Evolutionary conservation across 139 green algal genomes (phyloP).

Genomic region (Ettlia oleoabundans): DNA sequence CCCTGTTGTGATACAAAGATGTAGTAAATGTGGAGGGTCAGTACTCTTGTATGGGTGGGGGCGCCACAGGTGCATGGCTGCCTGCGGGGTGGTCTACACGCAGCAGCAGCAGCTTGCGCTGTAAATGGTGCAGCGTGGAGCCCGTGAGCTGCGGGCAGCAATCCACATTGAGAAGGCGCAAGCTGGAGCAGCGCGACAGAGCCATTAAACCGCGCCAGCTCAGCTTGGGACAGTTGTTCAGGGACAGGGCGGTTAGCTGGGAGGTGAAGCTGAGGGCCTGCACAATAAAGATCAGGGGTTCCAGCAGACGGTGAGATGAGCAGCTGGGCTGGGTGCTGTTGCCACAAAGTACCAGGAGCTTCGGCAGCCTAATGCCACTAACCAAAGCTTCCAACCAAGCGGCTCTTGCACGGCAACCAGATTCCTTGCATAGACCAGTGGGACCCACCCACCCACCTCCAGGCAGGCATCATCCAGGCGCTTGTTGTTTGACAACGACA

Average conservation of each 20-base stretch:
- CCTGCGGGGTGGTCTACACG: background rate
- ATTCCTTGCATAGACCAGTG: too few species aligned
- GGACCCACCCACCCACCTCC: too few species aligned
- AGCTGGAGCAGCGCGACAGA: background rate
- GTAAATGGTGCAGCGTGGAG: conserved; percentile 1
- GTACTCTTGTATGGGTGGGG: background rate
- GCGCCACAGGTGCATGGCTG: background rate
- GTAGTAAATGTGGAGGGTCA: background rate
- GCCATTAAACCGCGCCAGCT: conserved; percentile 10
- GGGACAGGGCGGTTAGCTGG: conserved; percentile 9
- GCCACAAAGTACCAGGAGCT: too few species aligned
- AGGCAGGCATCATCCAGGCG: conserved; percentile 30
- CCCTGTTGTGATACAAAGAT: too few species aligned
- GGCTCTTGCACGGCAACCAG: too few species aligned
- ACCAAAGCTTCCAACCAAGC: too few species aligned
- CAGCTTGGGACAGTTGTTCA: conserved; percentile 18
- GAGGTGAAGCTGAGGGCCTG: conserved; percentile 6
- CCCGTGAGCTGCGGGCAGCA: conserved; percentile 3
- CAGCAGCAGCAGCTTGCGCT: conserved; percentile 22
- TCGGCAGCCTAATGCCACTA: too few species aligned
- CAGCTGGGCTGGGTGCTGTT: too few species aligned
- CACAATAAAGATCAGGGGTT: too few species aligned
- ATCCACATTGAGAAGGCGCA: conserved; percentile 11
- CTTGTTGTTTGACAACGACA: conserved; percentile 10
- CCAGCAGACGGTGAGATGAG: too few species aligned